These are phyloP conservation scores for Apiospora arundinis DNA, from an alignment of 2,329 filamentous ascomycete species.

Conservation along the genomic window DNA sequence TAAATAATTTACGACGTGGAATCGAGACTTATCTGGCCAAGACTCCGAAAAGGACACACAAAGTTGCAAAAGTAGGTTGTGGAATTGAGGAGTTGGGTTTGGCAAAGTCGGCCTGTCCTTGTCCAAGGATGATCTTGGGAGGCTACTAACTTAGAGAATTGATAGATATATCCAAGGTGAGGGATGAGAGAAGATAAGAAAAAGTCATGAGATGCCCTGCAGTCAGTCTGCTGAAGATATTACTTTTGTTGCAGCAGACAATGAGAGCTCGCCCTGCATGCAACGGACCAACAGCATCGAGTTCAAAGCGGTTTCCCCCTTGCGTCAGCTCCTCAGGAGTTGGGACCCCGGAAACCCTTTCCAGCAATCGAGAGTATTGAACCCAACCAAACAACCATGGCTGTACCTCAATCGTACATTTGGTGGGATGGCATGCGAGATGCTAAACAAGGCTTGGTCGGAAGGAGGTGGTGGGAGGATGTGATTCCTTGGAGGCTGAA, in stretches of 20 bases:
- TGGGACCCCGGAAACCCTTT: neutral
- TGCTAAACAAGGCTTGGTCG: neutral
- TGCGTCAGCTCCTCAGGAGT: neutral
- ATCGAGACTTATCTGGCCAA: neutral
- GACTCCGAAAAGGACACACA: neutral
- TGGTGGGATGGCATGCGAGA: slow-evolving; percentile 2
- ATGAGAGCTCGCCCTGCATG: neutral
- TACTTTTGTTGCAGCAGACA: neutral
- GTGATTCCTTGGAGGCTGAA: slow-evolving; percentile 10
- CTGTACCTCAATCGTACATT: neutral
- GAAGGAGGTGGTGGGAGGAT: neutral
- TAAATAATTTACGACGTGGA: neutral
- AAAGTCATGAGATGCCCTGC: neutral
- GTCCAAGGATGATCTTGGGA: neutral
- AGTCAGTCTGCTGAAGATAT: slow-evolving; percentile 1
- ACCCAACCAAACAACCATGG: neutral
- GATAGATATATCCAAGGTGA: neutral
- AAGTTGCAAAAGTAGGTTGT: slow-evolving; percentile 1
- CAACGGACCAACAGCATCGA: neutral
- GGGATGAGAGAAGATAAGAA: neutral
- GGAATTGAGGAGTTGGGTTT: neutral
- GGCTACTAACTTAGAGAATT: neutral
- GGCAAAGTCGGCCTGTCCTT: neutral
- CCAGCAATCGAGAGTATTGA: neutral
- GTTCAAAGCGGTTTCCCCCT: neutral